Base-by-base conservation (phyloP, 2,329 filamentous ascomycete genomes). In the Fusarium avenaceum region DNA sequence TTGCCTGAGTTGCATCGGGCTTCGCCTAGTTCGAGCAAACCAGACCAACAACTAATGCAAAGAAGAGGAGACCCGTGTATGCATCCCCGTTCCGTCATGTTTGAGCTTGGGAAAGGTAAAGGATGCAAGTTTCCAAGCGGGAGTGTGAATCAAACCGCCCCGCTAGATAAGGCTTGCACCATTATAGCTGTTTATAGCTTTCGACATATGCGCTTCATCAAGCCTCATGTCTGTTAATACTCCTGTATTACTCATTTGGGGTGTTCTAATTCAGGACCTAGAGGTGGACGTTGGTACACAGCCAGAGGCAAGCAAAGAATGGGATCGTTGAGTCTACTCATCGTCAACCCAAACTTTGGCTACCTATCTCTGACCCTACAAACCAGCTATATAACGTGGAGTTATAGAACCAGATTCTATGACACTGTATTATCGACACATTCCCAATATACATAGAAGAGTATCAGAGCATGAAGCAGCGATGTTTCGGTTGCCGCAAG, bases 151-250 rank as follows among this genome's bases (percentile, higher is more conserved):
- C 33, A 49, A 65, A 67, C 57, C 59, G 58, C 51, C 19, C 42
- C 53, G 50, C 33, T 22, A 22, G 30, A 65, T 65, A 53, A 59
- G 43, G 42, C 47, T 57, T 64, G 47, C 51, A 66, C 50, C 40
- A 51, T 54, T 26, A 57, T 54, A 52, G 46, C 58, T 65, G 61
- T 68, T 70, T 62, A 72, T 72, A 69, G 70, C 48, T 63, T 52
- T 56, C 58, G 45, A 56, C 57, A 58, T 61, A 50, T 59, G 48
- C 52, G 51, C 62, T 47, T 55, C 51, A 38, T 56, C 60, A 19
- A 49, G 59, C 62, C 63, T 58, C 52, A 60, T 63, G 57, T 59
- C 58, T 51, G 43, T 65, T 66, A 54, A 65, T 55, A 63, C 46
- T 54, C 43, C 26, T 72, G 72, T 74, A 61, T 49, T 51, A 72